Evolutionary conservation across 352 stramenopile genomes (phyloP), one percentile per base, ranked within the genome.

Genomic region (Phytophthora idaei): DNA sequence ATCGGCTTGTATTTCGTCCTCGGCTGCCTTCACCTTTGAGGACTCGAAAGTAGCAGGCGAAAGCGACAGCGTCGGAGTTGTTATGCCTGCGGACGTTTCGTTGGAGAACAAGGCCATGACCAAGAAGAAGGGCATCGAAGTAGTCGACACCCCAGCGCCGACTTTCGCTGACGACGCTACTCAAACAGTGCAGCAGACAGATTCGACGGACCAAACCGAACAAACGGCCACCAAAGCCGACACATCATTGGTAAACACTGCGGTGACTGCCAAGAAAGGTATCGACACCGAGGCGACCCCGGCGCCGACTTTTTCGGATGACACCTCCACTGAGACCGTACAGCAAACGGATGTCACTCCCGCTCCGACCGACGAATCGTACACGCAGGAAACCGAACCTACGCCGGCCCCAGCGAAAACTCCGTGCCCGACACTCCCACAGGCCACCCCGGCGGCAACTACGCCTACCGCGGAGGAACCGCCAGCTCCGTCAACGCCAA

Each of bases 41-140:
- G 61, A 74, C 59, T 66, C 67, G 55, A 65, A 65, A 41, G 51
- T 76, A 25, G 62, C 57, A 12, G 64, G 64, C 27, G 58, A 69
- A 27, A 51, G 67, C 36, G 71, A 76, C 42, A 47, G 36, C 21
- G 52, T 61, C 37, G 71, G 67, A 49, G 57, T 66, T 28, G 71
- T 79, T 44, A 51, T 53, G 47, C 48, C 63, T 51, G 63, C 64
- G 4, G 60, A 72, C 8, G 29, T 62, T 47, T 57, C 31, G 37
- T 46, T 73, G 21, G 65, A 64, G 34, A 61, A 69, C 42, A 69
- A 51, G 10, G 11, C 48, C 5, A n/a, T 74, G 44, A 63, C 36
- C 28, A 57, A 46, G 31, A 73, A 68, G 53, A 73, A 68, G 41
- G 64, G 59, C 10, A 7, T 63, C 11, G 49, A 60, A 12, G 32